Evolutionary conservation across 2,329 filamentous ascomycete species (phyloP), one percentile per base, ranked within the genome.

Genomic region (Pezicula radicicola): DNA sequence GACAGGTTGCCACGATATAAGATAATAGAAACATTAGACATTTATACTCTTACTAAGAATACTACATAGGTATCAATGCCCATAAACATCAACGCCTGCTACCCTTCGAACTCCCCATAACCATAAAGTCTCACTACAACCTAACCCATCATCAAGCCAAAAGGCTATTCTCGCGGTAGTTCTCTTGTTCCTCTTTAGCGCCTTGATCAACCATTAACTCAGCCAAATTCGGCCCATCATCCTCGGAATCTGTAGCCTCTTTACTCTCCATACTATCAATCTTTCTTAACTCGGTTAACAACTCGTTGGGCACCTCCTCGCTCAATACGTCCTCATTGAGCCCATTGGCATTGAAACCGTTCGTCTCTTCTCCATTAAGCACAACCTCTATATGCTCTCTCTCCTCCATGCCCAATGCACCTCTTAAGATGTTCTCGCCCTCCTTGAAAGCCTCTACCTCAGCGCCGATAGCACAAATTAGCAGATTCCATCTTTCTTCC

Each of bases 381-480:
- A 9, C 16, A 3, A 16, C 35, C 4, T 21, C 46, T 5, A 41
- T 42, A 13, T 19, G 18, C 28, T 25, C 15, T 21, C 21, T 35
- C 4, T 42, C 45, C 25, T 42, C 18, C 33, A 46, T 52, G 15
- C 50, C 64, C 33, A 76, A 60, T 4, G 68, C 69, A 6, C 63
- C 65, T 7, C 61, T 64, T n/a, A 89, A 69, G 40, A 89, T 73
- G 3, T 73, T 67, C 58, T 78, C 76, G 1, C 84, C 84, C 60
- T 85, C 79, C 30, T 71, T 72, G 54, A 89, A 84, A 2, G 85
- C 85, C 53, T 87, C 84, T 1, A 88, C 64, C 65, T 90, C 89
- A 0, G 89, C 88, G 0, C 88, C 87, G 33, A 93, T 83, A 10
- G 87, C 88, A 48, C 83, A 88, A 4, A 91, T 84, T 16, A 93